Base-by-base conservation (phyloP, 2,329 filamentous ascomycete genomes). In the Xylaria sp. region DNA sequence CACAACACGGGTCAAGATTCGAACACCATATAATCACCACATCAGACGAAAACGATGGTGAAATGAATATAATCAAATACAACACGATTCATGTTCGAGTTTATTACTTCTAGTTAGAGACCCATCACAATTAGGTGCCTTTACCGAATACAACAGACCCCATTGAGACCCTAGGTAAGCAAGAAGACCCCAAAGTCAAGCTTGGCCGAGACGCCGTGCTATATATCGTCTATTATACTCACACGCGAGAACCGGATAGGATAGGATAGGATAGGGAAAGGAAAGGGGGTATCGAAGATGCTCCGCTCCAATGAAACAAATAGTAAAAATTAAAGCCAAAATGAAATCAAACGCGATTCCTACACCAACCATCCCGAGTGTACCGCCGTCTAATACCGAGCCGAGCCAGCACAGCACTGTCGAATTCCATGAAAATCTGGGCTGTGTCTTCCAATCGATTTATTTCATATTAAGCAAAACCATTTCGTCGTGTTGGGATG, bases 201-300 rank as follows among this genome's bases (percentile, higher is more conserved):
- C 58, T 58, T 31, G 31, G 17, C 62, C 63, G 66, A 48, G 62
- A 65, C 61, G 57, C 61, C 66, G 17, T 61, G 62, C 62, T 38
- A 42, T 61, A 46, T 46, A 31, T 51, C 54, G 63, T 56, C 44
- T 48, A 49, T 44, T 38, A 40, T 28, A 48, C 15, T 33, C 26
- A 40, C 28, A 48, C 15, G 49, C 33, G 26, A 26, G 51, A 49
- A 28, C 31, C 28, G 11, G 6, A 63, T 15, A 51, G n/a, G 46
- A 31, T 23, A 59, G 6, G 23, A 63, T 15, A 51, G 46, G 33
- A n/a, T n/a, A 59, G 11, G 31, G 54, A 26, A 38, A 26, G 20
- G 7, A 57, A 54, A n/a, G 68, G 68, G 68, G 68, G 68, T 70
- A 70, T 70, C 68, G 46, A 65, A 51, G 31, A 66, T 44, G 57